Base-by-base conservation (phyloP, 306 rosid species). In the Prunus mume region DNA sequence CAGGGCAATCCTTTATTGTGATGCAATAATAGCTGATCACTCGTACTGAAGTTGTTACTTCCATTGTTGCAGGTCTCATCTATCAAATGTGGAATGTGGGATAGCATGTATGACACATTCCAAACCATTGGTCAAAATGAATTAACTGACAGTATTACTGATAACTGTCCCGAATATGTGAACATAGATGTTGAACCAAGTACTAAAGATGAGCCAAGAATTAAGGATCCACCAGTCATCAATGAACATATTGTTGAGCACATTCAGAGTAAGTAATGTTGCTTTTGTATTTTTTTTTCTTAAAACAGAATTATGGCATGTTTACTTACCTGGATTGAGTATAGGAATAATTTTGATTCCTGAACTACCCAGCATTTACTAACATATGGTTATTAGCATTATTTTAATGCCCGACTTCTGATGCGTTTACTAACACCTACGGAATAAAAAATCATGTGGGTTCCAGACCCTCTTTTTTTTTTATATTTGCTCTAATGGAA, bases 31-130 rank as follows among this genome's bases (percentile, higher is more conserved):
- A 51, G 41, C 28, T 54, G 63, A n/a, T 64, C 69, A 78, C 75
- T 69, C 50, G 34, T 70, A 43, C 27, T 38, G 34, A 50, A 57
- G 58, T 74, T 12, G 22, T 32, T 38, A 84, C 4, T 69, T 45
- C 20, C 19, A 57, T 68, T 68, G 51, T 75, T 83, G 80, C 73
- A 95, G 98, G 88, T 95, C 76, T 88, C 88, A 73, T 88, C 91
- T 73, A 87, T 92, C 65, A 90, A 88, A 79, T 82, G 83, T 74
- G 97, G 98, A 83, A 83, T 83, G 86, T 89, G 97, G 96, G 89
- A 92, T 78, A 90, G 90, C 87, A 87, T 94, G 56, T 91, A 84
- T 84, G 98, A 94, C 78, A 77, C 90, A n/a, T 81, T 89, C 65
- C 96, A 90, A 86, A 83, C 83, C 45, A 65, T 90, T 69, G 63